A percentile compares a stretch with the other conserved stretches of the same genome.
Conservation (phyloP, 2,329 filamentous ascomycete species). For the Trichoderma harzianum region DNA sequence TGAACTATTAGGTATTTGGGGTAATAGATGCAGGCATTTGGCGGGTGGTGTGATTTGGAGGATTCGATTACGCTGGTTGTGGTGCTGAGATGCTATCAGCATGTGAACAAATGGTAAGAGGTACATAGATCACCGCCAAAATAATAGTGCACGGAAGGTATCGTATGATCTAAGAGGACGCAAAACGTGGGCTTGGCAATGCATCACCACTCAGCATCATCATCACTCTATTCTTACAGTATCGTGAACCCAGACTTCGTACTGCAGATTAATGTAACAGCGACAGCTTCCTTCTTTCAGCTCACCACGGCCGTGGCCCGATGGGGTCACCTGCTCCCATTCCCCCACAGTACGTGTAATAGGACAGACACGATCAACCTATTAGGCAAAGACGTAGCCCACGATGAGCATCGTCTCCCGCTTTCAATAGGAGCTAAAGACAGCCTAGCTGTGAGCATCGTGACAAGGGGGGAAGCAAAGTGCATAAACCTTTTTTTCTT, state of each 20-base stretch:
- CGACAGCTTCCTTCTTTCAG: neutral
- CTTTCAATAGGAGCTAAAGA: neutral
- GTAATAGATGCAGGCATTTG: neutral
- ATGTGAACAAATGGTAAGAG: neutral
- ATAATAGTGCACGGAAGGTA: neutral
- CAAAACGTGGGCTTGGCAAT: neutral
- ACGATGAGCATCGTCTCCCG: neutral
- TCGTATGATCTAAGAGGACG: neutral
- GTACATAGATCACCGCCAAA: neutral
- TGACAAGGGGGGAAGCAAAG: neutral
- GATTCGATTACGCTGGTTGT: neutral
- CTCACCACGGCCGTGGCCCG: conserved; percentile 5
- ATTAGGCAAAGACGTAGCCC: neutral
- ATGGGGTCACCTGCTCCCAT: conserved; percentile 5
- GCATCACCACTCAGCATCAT: neutral
- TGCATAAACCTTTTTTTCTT: neutral
- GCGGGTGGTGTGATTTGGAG: neutral
- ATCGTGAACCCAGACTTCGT: neutral
- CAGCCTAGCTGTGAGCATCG: neutral
- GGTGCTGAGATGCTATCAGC: neutral
- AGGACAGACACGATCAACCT: neutral
- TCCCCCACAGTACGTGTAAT: neutral
- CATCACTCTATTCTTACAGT: neutral
- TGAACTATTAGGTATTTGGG: neutral
- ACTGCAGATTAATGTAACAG: neutral